Base-by-base conservation (phyloP, 805 yeast species). In the Pichia paraexigua region DNA sequence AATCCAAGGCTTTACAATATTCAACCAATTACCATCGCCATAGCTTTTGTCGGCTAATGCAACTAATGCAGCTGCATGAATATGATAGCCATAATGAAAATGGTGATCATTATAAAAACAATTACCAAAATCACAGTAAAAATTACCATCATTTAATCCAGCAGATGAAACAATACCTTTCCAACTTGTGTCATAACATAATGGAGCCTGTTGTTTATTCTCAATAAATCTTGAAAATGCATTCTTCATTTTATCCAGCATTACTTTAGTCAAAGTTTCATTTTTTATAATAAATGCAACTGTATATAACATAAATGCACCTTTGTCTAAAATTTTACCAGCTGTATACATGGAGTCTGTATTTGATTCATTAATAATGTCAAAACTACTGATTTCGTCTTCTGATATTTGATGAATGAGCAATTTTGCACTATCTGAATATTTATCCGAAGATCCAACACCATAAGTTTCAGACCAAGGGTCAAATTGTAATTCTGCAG, bases 251-350 rank as follows among this genome's bases (percentile, higher is more conserved):
- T 76, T 75, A 1, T 76, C 75, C 43, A 89, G 69, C 41, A 86
- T 69, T 10, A 65, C 64, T 15, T 64, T 58, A 1, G 94, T 76
- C 50, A 85, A 67, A 1, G 61, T 64, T 0, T 67, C 62, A 62
- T 91, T 85, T 20, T 78, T 64, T 44, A 92, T 65, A 20, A 92
- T 74, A 55, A 74, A 82, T 50, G 85, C 82, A 40, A 84, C 80
- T 12, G 83, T 87, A 56, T 85, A 85, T 15, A 89, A 73, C 48
- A 94, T 77, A 74, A 86, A 85, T 0, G 98, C 97, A 68, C 87
- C 94, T 69, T 91, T 94, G 58, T 90, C 96, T 47, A 91, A 71
- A 27, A 81, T 75, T 65, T 94, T 92, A 13, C 98, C 99, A 2
- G 95, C 78, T 21, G 87, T 82, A 68, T 92, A 92, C 87, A 91